Percentiles rank a stretch among this genome's conserved stretches.
phyloP scores from a whole-genome alignment of 169 alveolate genomes.

The Nephromyces sp. region DNA sequence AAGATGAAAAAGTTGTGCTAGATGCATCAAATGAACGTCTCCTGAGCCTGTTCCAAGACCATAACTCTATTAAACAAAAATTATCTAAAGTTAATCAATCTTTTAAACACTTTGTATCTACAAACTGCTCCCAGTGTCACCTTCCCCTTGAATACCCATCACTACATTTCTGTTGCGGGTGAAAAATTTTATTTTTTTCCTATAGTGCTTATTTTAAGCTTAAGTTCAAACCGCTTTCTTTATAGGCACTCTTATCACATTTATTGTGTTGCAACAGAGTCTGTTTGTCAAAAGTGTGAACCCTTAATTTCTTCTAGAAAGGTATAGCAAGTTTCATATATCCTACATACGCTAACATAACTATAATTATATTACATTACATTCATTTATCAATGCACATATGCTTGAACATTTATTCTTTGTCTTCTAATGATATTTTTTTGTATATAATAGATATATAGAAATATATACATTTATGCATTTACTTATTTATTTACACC shows the following conservation, averaged over 20 bases:
- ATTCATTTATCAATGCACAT: no score
- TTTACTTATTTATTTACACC: background rate
- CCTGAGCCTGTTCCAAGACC: no score
- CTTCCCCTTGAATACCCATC: slow-evolving; percentile 28
- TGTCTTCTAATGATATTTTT: no score
- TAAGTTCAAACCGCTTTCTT: background rate
- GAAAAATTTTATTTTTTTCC: background rate
- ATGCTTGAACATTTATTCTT: no score
- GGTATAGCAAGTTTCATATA: no score
- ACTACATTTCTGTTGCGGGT: slow-evolving; percentile 29
- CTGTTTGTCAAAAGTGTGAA: background rate
- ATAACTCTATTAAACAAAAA: no score
- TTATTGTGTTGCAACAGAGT: slow-evolving; percentile 17
- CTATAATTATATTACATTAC: no score
- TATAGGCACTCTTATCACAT: slow-evolving; percentile 29
- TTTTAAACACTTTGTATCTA: slow-evolving; percentile 7
- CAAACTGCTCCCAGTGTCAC: slow-evolving; percentile 23
- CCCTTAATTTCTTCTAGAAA: background rate
- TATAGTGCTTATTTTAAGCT: background rate
- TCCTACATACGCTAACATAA: no score
- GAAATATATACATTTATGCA: background rate
- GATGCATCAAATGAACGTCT: no score
- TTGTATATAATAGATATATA: no score
- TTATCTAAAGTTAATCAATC: background rate
- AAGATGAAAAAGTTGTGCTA: no score